Percentiles rank a stretch among this genome's conserved stretches.
phyloP scores from a whole-genome alignment of 768 basidiomycete genomes.

The Suillus brevipes region DNA sequence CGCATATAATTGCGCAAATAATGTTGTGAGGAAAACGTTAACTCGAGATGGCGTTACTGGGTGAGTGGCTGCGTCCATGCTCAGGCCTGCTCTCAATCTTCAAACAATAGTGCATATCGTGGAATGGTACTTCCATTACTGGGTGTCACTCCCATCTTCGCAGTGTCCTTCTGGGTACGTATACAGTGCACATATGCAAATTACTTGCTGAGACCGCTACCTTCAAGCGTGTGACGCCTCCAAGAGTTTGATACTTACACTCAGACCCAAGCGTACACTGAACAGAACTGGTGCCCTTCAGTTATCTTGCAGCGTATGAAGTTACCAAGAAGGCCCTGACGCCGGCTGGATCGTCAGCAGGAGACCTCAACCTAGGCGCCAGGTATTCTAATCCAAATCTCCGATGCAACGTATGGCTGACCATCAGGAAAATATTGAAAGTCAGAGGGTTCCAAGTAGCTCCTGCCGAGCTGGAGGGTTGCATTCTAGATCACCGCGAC shows the following conservation, averaged over 20 bases:
- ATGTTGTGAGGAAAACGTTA: constrained; percentile 89
- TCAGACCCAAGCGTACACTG: constrained; percentile 73
- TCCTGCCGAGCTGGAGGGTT: constrained; percentile 71
- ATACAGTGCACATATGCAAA: neutral
- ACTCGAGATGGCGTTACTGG: constrained; percentile 90
- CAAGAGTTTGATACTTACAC: constrained; percentile 75
- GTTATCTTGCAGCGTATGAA: constrained; percentile 98
- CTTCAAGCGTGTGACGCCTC: constrained; percentile 88
- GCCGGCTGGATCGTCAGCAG: constrained; percentile 74
- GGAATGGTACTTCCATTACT: constrained; percentile 92
- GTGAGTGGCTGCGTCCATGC: constrained; percentile 41
- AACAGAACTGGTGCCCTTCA: constrained; percentile 31
- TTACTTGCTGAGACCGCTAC: constrained; percentile 11
- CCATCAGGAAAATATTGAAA: constrained; percentile 62
- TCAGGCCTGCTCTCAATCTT: constrained; percentile 6
- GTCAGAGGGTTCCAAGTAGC: constrained; percentile 74
- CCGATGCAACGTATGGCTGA: too few species aligned
- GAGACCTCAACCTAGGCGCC: constrained; percentile 80
- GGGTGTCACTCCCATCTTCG: constrained; percentile 97
- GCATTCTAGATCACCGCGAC: constrained; percentile 57
- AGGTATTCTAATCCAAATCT: constrained; percentile 38
- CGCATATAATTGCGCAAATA: constrained; percentile 85
- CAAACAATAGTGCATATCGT: constrained; percentile 67
- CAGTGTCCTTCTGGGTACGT: constrained; percentile 94
- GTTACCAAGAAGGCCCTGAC: constrained; percentile 85